phyloP scores from a whole-genome alignment of 805 yeast species.

The Candida arabinofermentans region DNA sequence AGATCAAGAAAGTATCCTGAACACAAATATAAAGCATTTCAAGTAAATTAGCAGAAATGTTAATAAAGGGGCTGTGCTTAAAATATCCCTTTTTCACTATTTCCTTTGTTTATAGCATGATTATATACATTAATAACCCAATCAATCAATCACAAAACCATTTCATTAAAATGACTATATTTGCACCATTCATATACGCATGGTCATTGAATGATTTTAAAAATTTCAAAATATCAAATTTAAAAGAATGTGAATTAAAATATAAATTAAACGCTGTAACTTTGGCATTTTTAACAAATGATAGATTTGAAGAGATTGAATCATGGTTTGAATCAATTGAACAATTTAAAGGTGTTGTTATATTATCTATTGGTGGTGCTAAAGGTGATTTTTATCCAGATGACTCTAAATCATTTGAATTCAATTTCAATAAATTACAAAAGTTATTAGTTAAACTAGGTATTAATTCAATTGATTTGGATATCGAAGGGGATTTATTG shows the following conservation, averaged over 20 bases:
- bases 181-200: slow-evolving; percentile 30
- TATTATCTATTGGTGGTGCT: slow-evolving; percentile 32
- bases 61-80: no score
- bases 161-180: slow-evolving; percentile 17
- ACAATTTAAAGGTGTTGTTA: slow-evolving; percentile 18
- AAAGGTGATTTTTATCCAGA: slow-evolving; percentile 25
- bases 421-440: slow-evolving; percentile 15
- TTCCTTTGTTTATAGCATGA: no score
- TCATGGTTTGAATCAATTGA: slow-evolving; percentile 23
- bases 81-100: no score
- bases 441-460: slow-evolving; percentile 12
- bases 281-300: slow-evolving; percentile 25
- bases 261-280: slow-evolving; percentile 18
- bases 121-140: neutral
- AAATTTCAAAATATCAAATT: slow-evolving; percentile 14
- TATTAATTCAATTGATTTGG: slow-evolving; percentile 25
- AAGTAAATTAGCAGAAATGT: no score
- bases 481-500: slow-evolving; percentile 27
- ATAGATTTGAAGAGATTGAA: slow-evolving; percentile 22
- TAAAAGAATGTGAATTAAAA: slow-evolving; percentile 13
- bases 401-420: slow-evolving; percentile 3
- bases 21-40: no score
- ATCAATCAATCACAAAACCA: no score
- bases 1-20: no score
- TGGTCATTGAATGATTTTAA: slow-evolving; percentile 22